Conservation (phyloP, 2,329 filamentous ascomycete species). For the Tolypocladium pustulatum region DNA sequence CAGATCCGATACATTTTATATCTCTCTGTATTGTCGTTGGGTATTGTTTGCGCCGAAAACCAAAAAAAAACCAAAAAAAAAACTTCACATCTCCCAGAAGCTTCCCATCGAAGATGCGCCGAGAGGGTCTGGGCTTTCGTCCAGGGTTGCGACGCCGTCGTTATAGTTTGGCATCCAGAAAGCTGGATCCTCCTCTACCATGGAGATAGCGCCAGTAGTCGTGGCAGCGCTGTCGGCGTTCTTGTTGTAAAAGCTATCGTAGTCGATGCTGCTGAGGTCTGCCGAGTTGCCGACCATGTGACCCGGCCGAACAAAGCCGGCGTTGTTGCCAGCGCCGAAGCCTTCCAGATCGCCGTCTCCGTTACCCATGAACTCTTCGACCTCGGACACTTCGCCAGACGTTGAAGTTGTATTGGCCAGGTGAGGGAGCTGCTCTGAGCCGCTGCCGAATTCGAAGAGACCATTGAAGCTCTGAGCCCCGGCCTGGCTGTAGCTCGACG, state of each 20-base stretch:
- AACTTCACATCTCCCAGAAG: conserved; percentile 24
- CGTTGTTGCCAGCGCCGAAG: conserved; percentile 34
- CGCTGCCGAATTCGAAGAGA: conserved; percentile 38
- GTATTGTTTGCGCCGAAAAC: conserved; percentile 19
- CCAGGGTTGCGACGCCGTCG: conserved; percentile 23
- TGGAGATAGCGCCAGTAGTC: conserved; percentile 30
- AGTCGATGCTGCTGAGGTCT: conserved; percentile 41
- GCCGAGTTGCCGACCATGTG: conserved; percentile 28
- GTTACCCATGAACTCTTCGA: conserved; percentile 45
- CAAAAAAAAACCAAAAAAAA: neutral
- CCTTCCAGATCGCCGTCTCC: conserved; percentile 37
- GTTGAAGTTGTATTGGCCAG: conserved; percentile 49
- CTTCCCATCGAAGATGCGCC: conserved; percentile 18
- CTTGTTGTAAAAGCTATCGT: conserved; percentile 45
- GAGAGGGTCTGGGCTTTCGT: conserved; percentile 24
- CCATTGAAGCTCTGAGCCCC: conserved; percentile 39
- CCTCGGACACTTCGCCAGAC: conserved; percentile 58
- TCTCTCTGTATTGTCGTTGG: conserved; percentile 6
- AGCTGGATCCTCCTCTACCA: conserved; percentile 40
- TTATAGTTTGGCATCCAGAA: conserved; percentile 40
- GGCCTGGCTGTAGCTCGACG: conserved; percentile 45
- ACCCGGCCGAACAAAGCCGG: conserved; percentile 32
- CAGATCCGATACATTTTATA: neutral
- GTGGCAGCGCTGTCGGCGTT: conserved; percentile 25
- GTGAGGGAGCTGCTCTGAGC: conserved; percentile 42